Percentiles rank a stretch among this genome's conserved stretches.
phyloP scores from a whole-genome alignment of 768 basidiomycete species.

The Termitomyces sp. region DNA sequence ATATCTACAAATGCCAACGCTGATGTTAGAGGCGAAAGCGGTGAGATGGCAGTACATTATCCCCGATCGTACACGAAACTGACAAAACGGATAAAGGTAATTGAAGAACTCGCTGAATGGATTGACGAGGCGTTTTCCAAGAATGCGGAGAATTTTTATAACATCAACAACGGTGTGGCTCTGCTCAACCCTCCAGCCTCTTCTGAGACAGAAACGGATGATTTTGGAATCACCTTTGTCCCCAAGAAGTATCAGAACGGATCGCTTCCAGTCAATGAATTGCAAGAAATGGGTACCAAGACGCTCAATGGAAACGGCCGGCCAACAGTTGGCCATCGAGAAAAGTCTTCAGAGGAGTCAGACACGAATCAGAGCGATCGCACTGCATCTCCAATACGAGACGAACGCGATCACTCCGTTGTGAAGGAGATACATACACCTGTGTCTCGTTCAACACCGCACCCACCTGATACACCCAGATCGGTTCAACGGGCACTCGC shows the following conservation, averaged over 20 bases:
- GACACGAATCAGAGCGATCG: constrained; percentile 7
- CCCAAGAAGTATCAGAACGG: constrained; percentile 16
- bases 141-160: constrained; percentile 12
- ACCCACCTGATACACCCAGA: constrained; percentile 16
- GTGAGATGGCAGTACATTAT: constrained; percentile 24
- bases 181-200: constrained; percentile 12
- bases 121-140: constrained; percentile 63
- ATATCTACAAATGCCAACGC: constrained; percentile 88
- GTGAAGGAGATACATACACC: constrained; percentile 5
- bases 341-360: constrained; percentile 4
- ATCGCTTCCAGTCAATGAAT: background rate
- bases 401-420: background rate
- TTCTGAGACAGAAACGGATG: constrained; percentile 65
- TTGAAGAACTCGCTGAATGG: constrained; percentile 87
- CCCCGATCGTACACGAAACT: background rate
- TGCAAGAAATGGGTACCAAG: background rate
- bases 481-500: constrained; percentile 33
- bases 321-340: background rate
- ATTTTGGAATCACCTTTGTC: constrained; percentile 65
- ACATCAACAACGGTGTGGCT: background rate
- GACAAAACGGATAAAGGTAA: constrained; percentile 33
- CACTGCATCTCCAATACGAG: constrained; percentile 5
- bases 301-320: background rate
- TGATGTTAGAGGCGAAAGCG: constrained; percentile 78
- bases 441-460: constrained; percentile 10